These are phyloP conservation scores for Hydnomerulius pinastri DNA, from an alignment of 768 basidiomycete genomes.

Conservation along the genomic window DNA sequence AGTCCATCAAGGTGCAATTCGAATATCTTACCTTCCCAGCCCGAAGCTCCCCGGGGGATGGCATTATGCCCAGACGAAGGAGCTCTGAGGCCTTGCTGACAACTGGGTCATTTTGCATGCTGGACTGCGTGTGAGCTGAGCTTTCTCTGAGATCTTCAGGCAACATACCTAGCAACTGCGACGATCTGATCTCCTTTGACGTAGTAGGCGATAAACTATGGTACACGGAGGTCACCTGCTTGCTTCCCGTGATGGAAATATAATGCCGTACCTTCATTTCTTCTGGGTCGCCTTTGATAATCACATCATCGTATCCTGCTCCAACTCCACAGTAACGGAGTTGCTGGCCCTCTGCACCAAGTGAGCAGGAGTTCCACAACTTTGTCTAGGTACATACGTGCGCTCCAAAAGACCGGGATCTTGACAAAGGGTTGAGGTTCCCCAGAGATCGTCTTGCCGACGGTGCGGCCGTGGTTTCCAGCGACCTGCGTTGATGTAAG, in stretches of 20 bases:
- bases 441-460: slow-evolving; percentile 76
- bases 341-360: slow-evolving; percentile 71
- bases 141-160: background rate
- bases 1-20: background rate
- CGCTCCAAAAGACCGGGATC: slow-evolving; percentile 89
- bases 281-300: slow-evolving; percentile 71
- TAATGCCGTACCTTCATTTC: slow-evolving; percentile 67
- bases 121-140: slow-evolving; percentile 24
- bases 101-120: slow-evolving; percentile 83
- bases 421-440: slow-evolving; percentile 68
- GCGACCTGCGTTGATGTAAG: slow-evolving; percentile 54
- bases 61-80: slow-evolving; percentile 78
- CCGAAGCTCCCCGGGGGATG: slow-evolving; percentile 69
- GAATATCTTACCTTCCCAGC: slow-evolving; percentile 61
- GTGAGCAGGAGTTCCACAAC: slow-evolving; percentile 2
- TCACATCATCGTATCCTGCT: slow-evolving; percentile 70
- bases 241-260: background rate
- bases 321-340: slow-evolving; percentile 83
- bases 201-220: slow-evolving; percentile 81
- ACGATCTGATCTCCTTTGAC: slow-evolving; percentile 61
- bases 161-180: slow-evolving; percentile 61
- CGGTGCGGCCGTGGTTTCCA: slow-evolving; percentile 81
- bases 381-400: slow-evolving; percentile 52
- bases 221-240: background rate
- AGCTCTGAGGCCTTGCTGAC: slow-evolving; percentile 80